A percentile compares a stretch with the other conserved stretches of the same genome.
Evolutionary conservation across 1,284 basidiomycete genomes (phyloP).

Genomic region (Microbotryum scabiosae): DNA sequence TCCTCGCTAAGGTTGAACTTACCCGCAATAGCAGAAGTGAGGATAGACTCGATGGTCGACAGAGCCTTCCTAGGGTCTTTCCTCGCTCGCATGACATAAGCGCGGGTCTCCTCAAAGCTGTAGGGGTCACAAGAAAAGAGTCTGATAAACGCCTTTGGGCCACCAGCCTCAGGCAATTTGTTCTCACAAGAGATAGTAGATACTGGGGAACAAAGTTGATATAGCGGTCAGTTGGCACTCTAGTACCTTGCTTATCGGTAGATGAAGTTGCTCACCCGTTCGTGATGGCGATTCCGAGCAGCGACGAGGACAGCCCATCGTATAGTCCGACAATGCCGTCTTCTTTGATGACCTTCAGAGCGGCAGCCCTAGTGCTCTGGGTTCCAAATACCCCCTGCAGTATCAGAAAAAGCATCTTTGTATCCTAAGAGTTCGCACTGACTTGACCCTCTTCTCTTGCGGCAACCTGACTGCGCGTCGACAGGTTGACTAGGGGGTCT

Average conservation of each 20-base stretch:
- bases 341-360: conserved; percentile 49
- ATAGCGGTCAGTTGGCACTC: neutral
- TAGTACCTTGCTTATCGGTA: neutral
- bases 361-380: conserved; percentile 31
- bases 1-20: conserved; percentile 15
- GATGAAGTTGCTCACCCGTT: conserved; percentile 55
- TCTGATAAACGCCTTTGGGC: too few species aligned
- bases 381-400: too few species aligned
- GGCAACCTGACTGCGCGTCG: conserved; percentile 86
- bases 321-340: conserved; percentile 84
- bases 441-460: conserved; percentile 68
- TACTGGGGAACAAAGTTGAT: conserved; percentile 42
- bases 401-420: neutral
- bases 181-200: conserved; percentile 72
- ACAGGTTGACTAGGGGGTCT: conserved; percentile 85
- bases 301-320: conserved; percentile 73
- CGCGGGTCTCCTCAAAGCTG: conserved; percentile 31
- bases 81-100: conserved; percentile 24
- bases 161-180: neutral
- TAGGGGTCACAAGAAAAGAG: neutral
- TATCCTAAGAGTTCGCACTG: conserved; percentile 12
- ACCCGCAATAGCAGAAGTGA: conserved; percentile 83
- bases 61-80: conserved; percentile 48
- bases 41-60: conserved; percentile 76
- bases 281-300: conserved; percentile 85